Evolutionary conservation across 2,329 filamentous ascomycete species (phyloP).

Genomic region (Colletotrichum liaoningense): DNA sequence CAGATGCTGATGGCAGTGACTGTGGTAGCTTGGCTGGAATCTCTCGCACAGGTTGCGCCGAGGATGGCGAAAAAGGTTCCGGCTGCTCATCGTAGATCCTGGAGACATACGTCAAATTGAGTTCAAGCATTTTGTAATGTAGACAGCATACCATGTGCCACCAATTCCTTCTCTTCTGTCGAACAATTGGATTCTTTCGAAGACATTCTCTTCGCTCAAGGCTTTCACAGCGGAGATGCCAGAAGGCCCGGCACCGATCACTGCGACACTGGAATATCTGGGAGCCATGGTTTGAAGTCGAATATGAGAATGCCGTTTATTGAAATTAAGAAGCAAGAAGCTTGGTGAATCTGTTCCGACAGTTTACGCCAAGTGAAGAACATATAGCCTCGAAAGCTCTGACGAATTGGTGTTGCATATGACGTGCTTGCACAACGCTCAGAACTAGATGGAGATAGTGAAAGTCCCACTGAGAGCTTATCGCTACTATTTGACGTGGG

Average conservation of each 20-base stretch:
- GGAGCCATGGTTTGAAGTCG: constrained; percentile 5
- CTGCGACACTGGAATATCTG: constrained; percentile 52
- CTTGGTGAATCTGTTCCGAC: too few relatives aligned
- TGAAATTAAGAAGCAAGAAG: not conserved
- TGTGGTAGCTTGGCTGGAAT: constrained; percentile 55
- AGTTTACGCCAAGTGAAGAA: not conserved
- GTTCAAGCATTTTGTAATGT: constrained; percentile 38
- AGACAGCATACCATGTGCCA: constrained; percentile 61
- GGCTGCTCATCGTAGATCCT: constrained; percentile 62
- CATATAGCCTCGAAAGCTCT: not conserved
- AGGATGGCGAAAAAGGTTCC: constrained; percentile 47
- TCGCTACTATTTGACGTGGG: not conserved
- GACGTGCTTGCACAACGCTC: constrained; percentile 2
- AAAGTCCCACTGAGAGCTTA: not conserved
- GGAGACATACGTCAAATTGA: constrained; percentile 53
- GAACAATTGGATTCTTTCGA: constrained; percentile 67
- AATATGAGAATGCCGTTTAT: too few relatives aligned
- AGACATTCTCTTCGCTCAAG: constrained; percentile 64
- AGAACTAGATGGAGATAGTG: not conserved
- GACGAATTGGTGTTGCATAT: constrained; percentile 6
- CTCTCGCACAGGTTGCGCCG: constrained; percentile 53
- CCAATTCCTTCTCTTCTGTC: constrained; percentile 66
- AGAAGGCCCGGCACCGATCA: constrained; percentile 68
- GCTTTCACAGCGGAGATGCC: constrained; percentile 70
- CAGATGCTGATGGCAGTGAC: constrained; percentile 48